A percentile compares a stretch with the other conserved stretches of the same genome.
Conservation (phyloP, 805 yeast species). For the Barnettozyma sp. region DNA sequence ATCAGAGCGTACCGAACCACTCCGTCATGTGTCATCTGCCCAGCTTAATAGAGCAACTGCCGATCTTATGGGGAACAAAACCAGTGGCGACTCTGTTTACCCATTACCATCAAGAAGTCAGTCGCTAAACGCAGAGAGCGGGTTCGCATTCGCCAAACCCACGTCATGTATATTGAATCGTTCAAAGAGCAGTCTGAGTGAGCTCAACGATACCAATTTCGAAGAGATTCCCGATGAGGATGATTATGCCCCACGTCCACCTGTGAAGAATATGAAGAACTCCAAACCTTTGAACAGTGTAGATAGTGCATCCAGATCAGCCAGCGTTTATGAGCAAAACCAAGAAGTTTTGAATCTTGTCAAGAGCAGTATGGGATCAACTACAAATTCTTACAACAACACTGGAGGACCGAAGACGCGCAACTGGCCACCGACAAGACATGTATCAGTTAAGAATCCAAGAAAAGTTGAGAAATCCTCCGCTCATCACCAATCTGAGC, state of each 20-base stretch:
- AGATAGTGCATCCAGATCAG: no score
- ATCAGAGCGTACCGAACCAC: neutral
- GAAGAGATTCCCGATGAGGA: conserved; percentile 5
- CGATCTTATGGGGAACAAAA: neutral
- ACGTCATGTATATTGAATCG: neutral
- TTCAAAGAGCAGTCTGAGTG: neutral
- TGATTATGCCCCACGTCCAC: no score
- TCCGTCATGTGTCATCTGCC: neutral
- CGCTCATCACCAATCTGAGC: no score
- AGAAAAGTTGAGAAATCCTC: conserved; percentile 6
- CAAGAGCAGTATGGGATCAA: no score
- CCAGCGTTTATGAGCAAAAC: neutral
- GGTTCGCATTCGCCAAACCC: neutral
- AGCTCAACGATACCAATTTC: neutral
- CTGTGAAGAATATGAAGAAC: conserved; percentile 10
- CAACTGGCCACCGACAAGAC: conserved; percentile 1
- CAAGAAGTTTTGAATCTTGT: neutral
- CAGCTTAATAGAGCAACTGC: conserved; percentile 1
- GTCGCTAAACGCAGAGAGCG: neutral
- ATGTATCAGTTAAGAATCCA: conserved; percentile 11
- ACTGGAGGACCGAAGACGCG: neutral
- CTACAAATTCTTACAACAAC: neutral
- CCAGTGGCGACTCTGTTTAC: neutral
- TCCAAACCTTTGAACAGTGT: no score
- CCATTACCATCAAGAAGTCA: conserved; percentile 3